Percentiles rank a stretch among this genome's conserved stretches.
These are phyloP conservation scores for Silene uniflora DNA, from an alignment of 148 eudicot genomes.

Conservation along the genomic window DNA sequence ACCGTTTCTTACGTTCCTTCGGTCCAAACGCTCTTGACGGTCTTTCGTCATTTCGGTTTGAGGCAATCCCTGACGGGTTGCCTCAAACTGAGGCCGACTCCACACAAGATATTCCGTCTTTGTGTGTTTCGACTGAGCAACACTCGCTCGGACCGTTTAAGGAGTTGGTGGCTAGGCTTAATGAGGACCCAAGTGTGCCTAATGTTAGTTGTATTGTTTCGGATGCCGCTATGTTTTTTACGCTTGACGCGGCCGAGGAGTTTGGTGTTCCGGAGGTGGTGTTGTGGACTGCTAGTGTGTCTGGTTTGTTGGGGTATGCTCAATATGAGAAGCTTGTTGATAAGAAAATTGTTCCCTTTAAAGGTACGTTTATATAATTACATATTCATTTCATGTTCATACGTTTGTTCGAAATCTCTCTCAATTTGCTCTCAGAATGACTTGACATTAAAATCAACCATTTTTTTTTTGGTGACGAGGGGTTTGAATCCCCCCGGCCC, in stretches of 20 bases:
- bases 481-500: too few species aligned
- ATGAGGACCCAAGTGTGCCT: conserved; percentile 10
- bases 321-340: conserved; percentile 27
- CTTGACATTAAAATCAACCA: too few species aligned
- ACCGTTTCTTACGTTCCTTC: conserved; percentile 28
- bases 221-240: conserved; percentile 33
- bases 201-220: conserved; percentile 35
- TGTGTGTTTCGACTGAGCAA: conserved; percentile 13
- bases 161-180: conserved; percentile 22
- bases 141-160: conserved; percentile 24
- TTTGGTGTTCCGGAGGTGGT: conserved; percentile 29
- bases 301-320: conserved; percentile 32
- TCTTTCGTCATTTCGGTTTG: conserved; percentile 31
- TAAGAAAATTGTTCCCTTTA: conserved; percentile 21
- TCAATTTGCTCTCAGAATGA: too few species aligned
- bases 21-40: conserved; percentile 32
- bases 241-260: conserved; percentile 36
- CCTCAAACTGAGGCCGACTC: conserved; percentile 29
- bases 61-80: conserved; percentile 39
- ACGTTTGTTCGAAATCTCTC: too few species aligned
- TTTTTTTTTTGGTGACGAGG: too few species aligned
- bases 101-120: conserved; percentile 27
- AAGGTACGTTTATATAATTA: conserved; percentile 23
- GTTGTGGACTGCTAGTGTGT: conserved; percentile 42
- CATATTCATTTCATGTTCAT: too few species aligned